A percentile compares a stretch with the other conserved stretches of the same genome.
Conservation (phyloP, 2,329 filamentous ascomycete genomes). For the Hypoxylon sp. region DNA sequence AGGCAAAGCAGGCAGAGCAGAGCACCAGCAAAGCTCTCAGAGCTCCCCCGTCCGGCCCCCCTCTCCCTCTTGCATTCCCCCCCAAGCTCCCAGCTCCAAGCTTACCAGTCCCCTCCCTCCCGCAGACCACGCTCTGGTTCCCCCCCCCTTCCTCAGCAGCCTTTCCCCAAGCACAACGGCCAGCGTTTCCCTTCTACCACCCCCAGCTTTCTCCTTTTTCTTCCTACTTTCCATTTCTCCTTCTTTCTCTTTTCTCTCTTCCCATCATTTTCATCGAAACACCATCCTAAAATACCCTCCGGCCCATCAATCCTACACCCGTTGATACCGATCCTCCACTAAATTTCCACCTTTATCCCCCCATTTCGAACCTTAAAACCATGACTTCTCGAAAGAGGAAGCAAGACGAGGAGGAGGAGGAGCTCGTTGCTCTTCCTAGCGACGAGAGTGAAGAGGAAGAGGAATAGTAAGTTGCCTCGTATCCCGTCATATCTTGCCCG, state of each 20-base stretch:
- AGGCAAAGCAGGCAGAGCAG: constrained; percentile 26
- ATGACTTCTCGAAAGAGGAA: constrained; percentile 53
- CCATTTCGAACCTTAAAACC: constrained; percentile 30
- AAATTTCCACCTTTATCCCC: constrained; percentile 9
- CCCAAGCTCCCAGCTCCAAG: constrained; percentile 39
- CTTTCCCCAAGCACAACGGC: constrained; percentile 48
- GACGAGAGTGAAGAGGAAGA: constrained; percentile 54
- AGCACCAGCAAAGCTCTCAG: constrained; percentile 38
- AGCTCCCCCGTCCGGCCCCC: constrained; percentile 37
- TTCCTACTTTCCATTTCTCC: constrained; percentile 36
- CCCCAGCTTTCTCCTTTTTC: constrained; percentile 45
- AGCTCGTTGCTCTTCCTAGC: constrained; percentile 53
- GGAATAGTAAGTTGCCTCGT: constrained; percentile 49
- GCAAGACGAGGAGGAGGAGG: constrained; percentile 51
- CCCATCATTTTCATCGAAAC: constrained; percentile 38
- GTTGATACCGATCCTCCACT: constrained; percentile 14
- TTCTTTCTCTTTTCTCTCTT: constrained; percentile 29
- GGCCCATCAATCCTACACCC: constrained; percentile 24
- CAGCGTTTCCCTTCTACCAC: constrained; percentile 42
- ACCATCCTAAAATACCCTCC: constrained; percentile 28
- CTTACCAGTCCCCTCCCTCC: constrained; percentile 41
- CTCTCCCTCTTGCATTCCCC: constrained; percentile 24
- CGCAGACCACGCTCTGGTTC: constrained; percentile 31
- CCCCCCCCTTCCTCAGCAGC: constrained; percentile 43
- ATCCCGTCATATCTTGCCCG: constrained; percentile 9